A percentile compares a stretch with the other conserved stretches of the same genome.
phyloP scores from a whole-genome alignment of 306 rosid genomes.

The Amphicarpaea edgeworthii region DNA sequence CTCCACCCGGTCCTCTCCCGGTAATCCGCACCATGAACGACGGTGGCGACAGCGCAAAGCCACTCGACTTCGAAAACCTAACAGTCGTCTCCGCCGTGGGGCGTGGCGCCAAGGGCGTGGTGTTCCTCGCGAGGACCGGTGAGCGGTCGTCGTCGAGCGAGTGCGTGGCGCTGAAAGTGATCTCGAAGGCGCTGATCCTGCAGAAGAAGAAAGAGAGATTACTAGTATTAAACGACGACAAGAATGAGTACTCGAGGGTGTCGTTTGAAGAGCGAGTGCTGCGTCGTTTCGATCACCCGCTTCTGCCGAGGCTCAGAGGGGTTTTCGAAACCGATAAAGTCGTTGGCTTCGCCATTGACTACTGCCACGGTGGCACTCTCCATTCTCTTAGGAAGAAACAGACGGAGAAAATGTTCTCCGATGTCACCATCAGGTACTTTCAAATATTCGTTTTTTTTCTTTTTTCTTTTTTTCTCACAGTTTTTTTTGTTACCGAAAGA shows the following conservation, averaged over 20 bases:
- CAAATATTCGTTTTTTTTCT: background rate
- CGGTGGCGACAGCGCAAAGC: constrained; percentile 22
- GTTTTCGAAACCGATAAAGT: constrained; percentile 67
- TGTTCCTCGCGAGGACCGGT: constrained; percentile 58
- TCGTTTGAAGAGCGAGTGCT: constrained; percentile 81
- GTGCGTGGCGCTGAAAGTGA: constrained; percentile 76
- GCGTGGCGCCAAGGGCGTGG: constrained; percentile 96
- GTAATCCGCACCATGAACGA: constrained; percentile 49
- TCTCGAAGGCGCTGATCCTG: constrained; percentile 68
- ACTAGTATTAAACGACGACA: background rate
- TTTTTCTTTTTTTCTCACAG: background rate
- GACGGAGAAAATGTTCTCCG: constrained; percentile 87
- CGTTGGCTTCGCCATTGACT: constrained; percentile 82
- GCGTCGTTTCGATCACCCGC: constrained; percentile 69
- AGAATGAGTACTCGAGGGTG: constrained; percentile 67
- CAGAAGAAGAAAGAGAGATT: constrained; percentile 53
- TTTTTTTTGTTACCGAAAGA: no score
- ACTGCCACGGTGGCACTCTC: constrained; percentile 87
- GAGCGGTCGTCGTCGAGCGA: constrained; percentile 37
- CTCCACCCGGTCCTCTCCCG: background rate
- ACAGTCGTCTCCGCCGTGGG: constrained; percentile 73
- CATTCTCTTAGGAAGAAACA: constrained; percentile 75
- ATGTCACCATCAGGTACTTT: constrained; percentile 74
- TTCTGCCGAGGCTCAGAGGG: constrained; percentile 74
- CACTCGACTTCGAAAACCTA: constrained; percentile 56